Conservation (phyloP, 2,329 filamentous ascomycete species). For the Hypomyces rosellus region DNA sequence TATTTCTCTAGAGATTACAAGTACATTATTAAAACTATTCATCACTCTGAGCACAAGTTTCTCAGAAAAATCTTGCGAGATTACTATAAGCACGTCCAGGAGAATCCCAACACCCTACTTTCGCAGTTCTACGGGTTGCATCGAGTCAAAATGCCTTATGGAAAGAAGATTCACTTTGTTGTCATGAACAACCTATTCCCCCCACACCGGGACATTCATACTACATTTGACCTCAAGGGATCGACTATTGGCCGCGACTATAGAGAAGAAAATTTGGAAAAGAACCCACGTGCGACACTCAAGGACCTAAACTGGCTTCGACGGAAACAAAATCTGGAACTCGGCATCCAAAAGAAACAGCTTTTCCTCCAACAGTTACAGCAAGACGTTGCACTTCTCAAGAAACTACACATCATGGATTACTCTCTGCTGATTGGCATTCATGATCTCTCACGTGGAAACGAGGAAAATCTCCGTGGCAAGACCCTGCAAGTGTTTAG, state of each 20-base stretch:
- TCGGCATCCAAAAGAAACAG: constrained; percentile 81
- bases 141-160: constrained; percentile 96
- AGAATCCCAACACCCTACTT: constrained; percentile 93
- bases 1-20: constrained; percentile 99
- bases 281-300: constrained; percentile 85
- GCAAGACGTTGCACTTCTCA: constrained; percentile 77
- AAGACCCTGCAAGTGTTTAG: constrained; percentile 94
- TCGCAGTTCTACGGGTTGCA: constrained; percentile 98
- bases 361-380: constrained; percentile 86
- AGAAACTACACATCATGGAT: constrained; percentile 94
- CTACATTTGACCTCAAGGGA: constrained; percentile 94
- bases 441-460: constrained; percentile 82
- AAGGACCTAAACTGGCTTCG: constrained; percentile 97
- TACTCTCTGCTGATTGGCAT: constrained; percentile 94
- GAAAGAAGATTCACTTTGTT: constrained; percentile 97
- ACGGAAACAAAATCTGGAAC: constrained; percentile 75
- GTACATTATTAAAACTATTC: constrained; percentile 99
- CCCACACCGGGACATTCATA: constrained; percentile 93
- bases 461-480: constrained; percentile 84
- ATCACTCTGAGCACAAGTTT: constrained; percentile 89
- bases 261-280: constrained; percentile 76
- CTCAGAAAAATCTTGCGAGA: constrained; percentile 78
- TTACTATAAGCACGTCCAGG: constrained; percentile 86
- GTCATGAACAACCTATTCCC: constrained; percentile 99
- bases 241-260: constrained; percentile 92